phyloP scores from a whole-genome alignment of 2,329 filamentous ascomycete genomes.

The Pezicula radicicola region DNA sequence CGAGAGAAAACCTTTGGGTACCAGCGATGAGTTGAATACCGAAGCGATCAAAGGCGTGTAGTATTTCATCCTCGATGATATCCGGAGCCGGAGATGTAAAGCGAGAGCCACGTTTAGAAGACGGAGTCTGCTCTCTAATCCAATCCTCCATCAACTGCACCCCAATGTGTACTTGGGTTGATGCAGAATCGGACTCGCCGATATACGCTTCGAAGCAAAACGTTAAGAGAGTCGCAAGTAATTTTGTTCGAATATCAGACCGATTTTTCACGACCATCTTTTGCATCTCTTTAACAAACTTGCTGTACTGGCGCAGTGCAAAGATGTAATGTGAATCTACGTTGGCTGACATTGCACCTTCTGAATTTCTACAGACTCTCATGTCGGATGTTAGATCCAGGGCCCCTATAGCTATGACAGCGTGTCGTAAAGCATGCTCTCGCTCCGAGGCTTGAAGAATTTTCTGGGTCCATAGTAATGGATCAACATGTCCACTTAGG shows the following conservation, averaged over 20 bases:
- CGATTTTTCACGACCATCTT: conserved; percentile 36
- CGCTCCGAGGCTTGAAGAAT: conserved; percentile 6
- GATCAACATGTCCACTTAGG: not conserved
- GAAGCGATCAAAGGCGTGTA: conserved; percentile 57
- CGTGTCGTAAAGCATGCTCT: conserved; percentile 7
- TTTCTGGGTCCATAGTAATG: conserved; percentile 4
- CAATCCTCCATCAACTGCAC: conserved; percentile 19
- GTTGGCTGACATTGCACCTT: too few species aligned
- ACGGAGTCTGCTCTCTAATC: not conserved
- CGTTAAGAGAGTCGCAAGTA: conserved; percentile 2
- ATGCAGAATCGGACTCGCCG: conserved; percentile 1
- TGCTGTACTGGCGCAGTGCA: conserved; percentile 54
- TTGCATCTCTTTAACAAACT: conserved; percentile 48
- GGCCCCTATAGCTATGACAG: conserved; percentile 9
- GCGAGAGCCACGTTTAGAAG: not conserved
- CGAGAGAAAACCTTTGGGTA: not conserved
- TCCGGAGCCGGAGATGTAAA: conserved; percentile 2
- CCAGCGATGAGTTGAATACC: conserved; percentile 60
- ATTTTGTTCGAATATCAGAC: conserved; percentile 6
- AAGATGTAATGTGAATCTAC: conserved; percentile 49
- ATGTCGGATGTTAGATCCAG: conserved; percentile 5
- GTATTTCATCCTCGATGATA: conserved; percentile 48
- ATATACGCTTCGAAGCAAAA: conserved; percentile 7
- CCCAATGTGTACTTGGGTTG: not conserved
- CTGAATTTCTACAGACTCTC: too few species aligned